Percentiles rank a stretch among this genome's conserved stretches.
These are phyloP conservation scores for Xylariaceae sp. DNA, from an alignment of 2,329 filamentous ascomycete genomes.

Conservation along the genomic window DNA sequence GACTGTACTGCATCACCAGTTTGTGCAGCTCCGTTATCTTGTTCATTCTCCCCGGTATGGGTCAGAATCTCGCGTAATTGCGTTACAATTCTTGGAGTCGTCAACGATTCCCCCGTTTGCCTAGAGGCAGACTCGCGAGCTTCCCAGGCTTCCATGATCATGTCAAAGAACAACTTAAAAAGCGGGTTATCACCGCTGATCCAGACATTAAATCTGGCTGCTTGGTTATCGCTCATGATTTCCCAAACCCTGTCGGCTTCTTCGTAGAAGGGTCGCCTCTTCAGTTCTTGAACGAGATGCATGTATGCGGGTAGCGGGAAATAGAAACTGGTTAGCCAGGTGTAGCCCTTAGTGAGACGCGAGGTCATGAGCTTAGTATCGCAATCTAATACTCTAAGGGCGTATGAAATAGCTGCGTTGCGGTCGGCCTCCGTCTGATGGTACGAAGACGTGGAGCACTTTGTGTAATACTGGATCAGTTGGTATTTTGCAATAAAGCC, in stretches of 20 bases:
- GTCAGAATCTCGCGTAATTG: too few species aligned
- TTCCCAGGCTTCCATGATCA: too few species aligned
- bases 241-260: constrained; percentile 49
- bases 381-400: constrained; percentile 45
- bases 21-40: too few species aligned
- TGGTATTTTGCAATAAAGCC: constrained; percentile 53
- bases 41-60: too few species aligned
- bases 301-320: constrained; percentile 50
- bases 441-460: constrained; percentile 24
- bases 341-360: constrained; percentile 41
- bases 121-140: too few species aligned
- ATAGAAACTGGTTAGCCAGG: constrained; percentile 46
- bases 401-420: constrained; percentile 39
- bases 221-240: constrained; percentile 52
- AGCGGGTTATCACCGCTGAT: neutral
- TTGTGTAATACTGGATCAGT: constrained; percentile 56
- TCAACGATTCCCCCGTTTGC: too few species aligned
- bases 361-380: constrained; percentile 44
- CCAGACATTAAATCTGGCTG: constrained; percentile 28
- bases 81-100: too few species aligned
- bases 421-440: constrained; percentile 22
- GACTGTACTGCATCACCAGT: too few species aligned
- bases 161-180: too few species aligned
- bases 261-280: constrained; percentile 14
- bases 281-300: constrained; percentile 46